Percentiles rank a stretch among this genome's conserved stretches.
These are phyloP conservation scores for Ogataea thermomethanolica DNA, from an alignment of 805 yeast genomes.

Conservation along the genomic window DNA sequence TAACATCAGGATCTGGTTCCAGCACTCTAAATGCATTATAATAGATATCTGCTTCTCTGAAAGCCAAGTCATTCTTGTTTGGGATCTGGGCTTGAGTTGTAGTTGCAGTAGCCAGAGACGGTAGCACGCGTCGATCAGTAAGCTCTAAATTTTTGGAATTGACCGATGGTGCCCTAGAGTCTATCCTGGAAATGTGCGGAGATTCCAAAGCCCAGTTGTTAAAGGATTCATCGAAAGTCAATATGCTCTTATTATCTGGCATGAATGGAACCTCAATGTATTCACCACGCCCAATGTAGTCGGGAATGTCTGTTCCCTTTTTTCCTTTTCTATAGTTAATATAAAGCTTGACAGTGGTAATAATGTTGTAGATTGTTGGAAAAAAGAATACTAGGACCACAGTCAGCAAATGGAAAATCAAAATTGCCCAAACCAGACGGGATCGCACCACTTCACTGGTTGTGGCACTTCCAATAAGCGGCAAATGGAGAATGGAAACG, in stretches of 20 bases:
- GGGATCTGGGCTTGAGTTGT: slow-evolving; percentile 12
- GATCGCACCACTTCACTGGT: slow-evolving; percentile 39
- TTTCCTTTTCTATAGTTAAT: slow-evolving; percentile 17
- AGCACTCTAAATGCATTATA: slow-evolving; percentile 39
- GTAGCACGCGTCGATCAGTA: slow-evolving; percentile 26
- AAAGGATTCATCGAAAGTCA: slow-evolving; percentile 2
- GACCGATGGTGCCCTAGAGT: neutral
- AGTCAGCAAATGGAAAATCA: slow-evolving; percentile 36
- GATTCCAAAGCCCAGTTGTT: slow-evolving; percentile 1
- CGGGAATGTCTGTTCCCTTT: slow-evolving; percentile 23
- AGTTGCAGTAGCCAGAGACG: slow-evolving; percentile 18
- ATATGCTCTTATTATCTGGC: slow-evolving; percentile 10
- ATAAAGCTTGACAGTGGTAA: slow-evolving; percentile 20
- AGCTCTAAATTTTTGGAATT: slow-evolving; percentile 22
- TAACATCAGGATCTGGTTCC: slow-evolving; percentile 49
- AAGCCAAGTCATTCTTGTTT: slow-evolving; percentile 44
- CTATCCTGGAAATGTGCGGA: neutral
- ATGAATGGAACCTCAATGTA: slow-evolving; percentile 20
- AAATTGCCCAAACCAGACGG: slow-evolving; percentile 42
- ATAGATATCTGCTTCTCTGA: slow-evolving; percentile 58
- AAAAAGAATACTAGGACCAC: slow-evolving; percentile 23
- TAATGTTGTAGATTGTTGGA: slow-evolving; percentile 31
- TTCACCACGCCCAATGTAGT: slow-evolving; percentile 21
- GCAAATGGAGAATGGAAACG: slow-evolving; percentile 40
- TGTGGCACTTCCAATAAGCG: slow-evolving; percentile 37